Percentiles rank a stretch among this genome's conserved stretches.
phyloP scores from a whole-genome alignment of 768 basidiomycete genomes.

The Hypholoma fasciculare region DNA sequence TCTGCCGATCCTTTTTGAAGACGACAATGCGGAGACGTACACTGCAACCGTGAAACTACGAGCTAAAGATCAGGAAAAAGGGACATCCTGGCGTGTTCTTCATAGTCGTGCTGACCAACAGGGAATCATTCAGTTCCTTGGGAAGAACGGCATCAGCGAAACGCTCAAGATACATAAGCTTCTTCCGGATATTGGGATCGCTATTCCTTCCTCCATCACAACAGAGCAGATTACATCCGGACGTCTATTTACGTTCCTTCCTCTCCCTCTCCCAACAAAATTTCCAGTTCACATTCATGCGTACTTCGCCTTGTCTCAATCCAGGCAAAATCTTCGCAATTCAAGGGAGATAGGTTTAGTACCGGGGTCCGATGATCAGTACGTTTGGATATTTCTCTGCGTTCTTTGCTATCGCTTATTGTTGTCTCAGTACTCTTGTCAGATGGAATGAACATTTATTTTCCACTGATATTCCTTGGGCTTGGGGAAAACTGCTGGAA shows the following conservation, averaged over 20 bases:
- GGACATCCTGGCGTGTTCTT: conserved; percentile 33
- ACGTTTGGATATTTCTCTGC: conserved; percentile 12
- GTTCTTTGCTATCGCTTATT: neutral
- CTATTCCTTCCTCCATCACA: conserved; percentile 25
- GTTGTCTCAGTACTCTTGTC: conserved; percentile 34
- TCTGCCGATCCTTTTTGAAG: neutral
- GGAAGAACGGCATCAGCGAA: conserved; percentile 24
- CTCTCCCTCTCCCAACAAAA: conserved; percentile 43
- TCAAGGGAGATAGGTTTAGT: conserved; percentile 37
- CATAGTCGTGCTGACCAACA: conserved; percentile 25
- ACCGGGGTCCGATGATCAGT: conserved; percentile 41
- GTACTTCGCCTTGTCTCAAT: conserved; percentile 44
- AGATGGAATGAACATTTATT: conserved; percentile 52
- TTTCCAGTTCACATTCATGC: conserved; percentile 49
- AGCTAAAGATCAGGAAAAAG: neutral
- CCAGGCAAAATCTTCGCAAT: conserved; percentile 45
- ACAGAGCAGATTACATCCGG: conserved; percentile 22
- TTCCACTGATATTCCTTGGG: conserved; percentile 41
- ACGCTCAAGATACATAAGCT: conserved; percentile 42
- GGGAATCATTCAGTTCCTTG: conserved; percentile 25
- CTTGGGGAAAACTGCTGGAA: conserved; percentile 39
- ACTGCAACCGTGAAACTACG: conserved; percentile 18
- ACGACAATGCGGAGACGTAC: neutral
- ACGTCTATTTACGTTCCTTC: conserved; percentile 49
- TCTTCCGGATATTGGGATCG: conserved; percentile 35